Base-by-base conservation (phyloP, 2,329 filamentous ascomycete genomes). In the Helotiales sp. region DNA sequence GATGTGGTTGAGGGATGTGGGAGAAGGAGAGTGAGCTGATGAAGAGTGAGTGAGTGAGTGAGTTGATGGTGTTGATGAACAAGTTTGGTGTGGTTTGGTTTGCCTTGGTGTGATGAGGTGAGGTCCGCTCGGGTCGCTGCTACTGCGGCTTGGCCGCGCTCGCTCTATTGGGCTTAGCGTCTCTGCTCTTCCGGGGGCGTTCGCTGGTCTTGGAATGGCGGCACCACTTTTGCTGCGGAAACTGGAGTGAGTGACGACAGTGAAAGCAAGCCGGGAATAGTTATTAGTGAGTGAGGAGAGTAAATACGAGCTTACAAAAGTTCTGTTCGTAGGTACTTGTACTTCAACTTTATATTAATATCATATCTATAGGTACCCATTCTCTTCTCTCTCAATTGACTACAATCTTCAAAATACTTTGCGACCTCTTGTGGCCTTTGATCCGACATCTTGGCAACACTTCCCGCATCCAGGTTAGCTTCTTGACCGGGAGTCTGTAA, bases 1-100 rank as follows among this genome's bases (percentile, higher is more conserved):
- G 70, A 70, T 69, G 72, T 72, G 73, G 71, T 66, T 71, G 71
- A 73, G 68, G 68, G 68, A 70, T 37, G 61, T 7, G n/a, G 40
- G 24, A 28, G 58, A 61, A 47, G 58, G 58, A 61, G 52, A 34
- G 32, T 32, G 62, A 59, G 26, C 20, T 34, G 28, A 43, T 10
- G 34, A 30, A 22, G 45, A 26, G 28, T 15, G 71, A 70, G 74
- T 72, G 40, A n/a, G 40, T n/a, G 40, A 43, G 40, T 6, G 17
- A 22, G 22, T 15, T 69, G 69, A 69, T 69, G 72, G 71, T 72
- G 72, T 70, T 72, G 70, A 75, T 71, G 68, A 64, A 49, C 47
- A 61, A 47, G 54, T 58, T 58, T 43, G 54, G 22, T 43, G 24
- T 58, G 54, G 54, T 24, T 57, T 40, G 32, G 54, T 40, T 37